Evolutionary conservation across 768 basidiomycete species (phyloP).

Genomic region (Melanogaster broomeanus): DNA sequence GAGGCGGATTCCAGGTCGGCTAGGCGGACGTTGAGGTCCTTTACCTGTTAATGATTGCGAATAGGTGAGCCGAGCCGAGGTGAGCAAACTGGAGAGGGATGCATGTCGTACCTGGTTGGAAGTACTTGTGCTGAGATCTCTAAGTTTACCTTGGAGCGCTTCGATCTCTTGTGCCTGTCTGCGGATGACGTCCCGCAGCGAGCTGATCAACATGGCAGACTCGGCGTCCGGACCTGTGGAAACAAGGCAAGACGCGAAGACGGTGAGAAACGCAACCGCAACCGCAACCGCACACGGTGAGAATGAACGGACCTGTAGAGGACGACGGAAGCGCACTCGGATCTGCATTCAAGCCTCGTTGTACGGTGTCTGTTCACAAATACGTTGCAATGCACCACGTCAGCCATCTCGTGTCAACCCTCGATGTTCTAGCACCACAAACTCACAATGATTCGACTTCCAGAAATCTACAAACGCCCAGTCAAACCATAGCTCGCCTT

Average conservation of each 20-base stretch:
- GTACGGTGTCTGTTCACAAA: conserved; percentile 62
- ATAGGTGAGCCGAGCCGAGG: background rate
- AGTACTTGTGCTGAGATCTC: conserved; percentile 37
- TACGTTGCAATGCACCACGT: background rate
- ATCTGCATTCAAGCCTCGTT: conserved; percentile 69
- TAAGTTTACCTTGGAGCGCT: conserved; percentile 59
- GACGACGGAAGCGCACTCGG: conserved; percentile 61
- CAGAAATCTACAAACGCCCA: conserved; percentile 98
- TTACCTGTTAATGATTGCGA: conserved; percentile 35
- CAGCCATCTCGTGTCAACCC: background rate
- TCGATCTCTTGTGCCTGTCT: conserved; percentile 84
- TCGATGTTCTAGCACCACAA: background rate
- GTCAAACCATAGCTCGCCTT: conserved; percentile 95
- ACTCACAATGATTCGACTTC: conserved; percentile 95
- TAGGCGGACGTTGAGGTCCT: conserved; percentile 49
- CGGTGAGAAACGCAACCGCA: background rate
- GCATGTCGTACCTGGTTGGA: conserved; percentile 38
- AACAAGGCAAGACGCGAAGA: background rate
- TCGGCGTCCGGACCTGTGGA: conserved; percentile 67
- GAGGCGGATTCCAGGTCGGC: conserved; percentile 44
- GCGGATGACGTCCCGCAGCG: conserved; percentile 80
- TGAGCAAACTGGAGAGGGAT: background rate
- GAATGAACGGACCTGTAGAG: conserved; percentile 49
- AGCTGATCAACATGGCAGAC: conserved; percentile 76
- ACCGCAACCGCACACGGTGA: background rate